Percentiles rank a stretch among this genome's conserved stretches.
Conservation (phyloP, 306 rosid species). For the Amphicarpaea edgeworthii region DNA sequence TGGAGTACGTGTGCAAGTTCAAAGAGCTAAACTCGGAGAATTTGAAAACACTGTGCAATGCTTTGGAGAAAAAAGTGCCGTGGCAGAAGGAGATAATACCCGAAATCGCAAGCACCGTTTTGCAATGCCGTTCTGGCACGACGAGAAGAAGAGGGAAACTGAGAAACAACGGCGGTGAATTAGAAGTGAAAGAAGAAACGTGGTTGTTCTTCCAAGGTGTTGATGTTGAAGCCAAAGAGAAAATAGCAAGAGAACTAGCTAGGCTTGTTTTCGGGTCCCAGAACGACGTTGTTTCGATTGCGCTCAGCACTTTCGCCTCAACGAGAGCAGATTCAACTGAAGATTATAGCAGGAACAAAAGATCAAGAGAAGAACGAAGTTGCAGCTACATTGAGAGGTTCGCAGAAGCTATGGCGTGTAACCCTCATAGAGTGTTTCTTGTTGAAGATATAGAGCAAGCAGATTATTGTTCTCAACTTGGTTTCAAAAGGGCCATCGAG, state of each 20-base stretch:
- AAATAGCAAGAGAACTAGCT: constrained; percentile 79
- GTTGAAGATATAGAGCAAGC: constrained; percentile 91
- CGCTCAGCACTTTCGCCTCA: constrained; percentile 76
- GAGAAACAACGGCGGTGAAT: constrained; percentile 42
- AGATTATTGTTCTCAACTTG: constrained; percentile 81
- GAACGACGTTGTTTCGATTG: constrained; percentile 60
- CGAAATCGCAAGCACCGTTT: constrained; percentile 70
- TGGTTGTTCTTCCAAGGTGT: constrained; percentile 94
- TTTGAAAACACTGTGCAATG: constrained; percentile 67
- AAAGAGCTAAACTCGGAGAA: constrained; percentile 75
- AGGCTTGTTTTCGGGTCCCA: constrained; percentile 74
- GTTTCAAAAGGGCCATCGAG: constrained; percentile 85
- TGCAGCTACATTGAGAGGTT: constrained; percentile 77
- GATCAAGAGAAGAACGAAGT: constrained; percentile 80
- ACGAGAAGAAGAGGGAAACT: constrained; percentile 67
- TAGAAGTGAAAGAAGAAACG: constrained; percentile 75
- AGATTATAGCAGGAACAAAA: constrained; percentile 68
- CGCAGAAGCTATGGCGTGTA: constrained; percentile 59
- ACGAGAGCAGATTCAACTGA: constrained; percentile 82
- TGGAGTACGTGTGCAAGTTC: constrained; percentile 63
- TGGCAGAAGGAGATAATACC: constrained; percentile 82
- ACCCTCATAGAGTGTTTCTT: constrained; percentile 86
- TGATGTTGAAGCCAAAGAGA: constrained; percentile 72
- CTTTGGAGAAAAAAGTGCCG: constrained; percentile 77
- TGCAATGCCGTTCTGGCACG: constrained; percentile 83